phyloP scores from a whole-genome alignment of 2,329 filamentous ascomycete genomes.

The Hypoxylon rubiginosum region DNA sequence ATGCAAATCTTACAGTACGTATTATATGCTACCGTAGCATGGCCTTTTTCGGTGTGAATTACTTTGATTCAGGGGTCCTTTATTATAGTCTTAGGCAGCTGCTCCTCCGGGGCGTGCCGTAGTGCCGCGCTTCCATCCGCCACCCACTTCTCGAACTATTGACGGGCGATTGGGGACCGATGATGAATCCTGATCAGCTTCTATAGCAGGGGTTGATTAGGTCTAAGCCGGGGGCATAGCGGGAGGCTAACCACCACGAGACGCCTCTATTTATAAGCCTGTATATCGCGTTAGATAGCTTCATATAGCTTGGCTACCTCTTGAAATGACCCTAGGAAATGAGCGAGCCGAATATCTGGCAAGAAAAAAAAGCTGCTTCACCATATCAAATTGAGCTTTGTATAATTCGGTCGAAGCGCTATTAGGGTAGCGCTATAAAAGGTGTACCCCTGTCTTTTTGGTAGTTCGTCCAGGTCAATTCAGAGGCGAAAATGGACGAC shows the following conservation, averaged over 20 bases:
- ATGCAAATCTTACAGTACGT: too few relatives aligned
- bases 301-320: background rate
- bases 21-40: too few relatives aligned
- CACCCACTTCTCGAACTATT: background rate
- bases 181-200: slow-evolving; percentile 3
- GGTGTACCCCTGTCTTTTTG: background rate
- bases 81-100: background rate
- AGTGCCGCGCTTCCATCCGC: too few relatives aligned
- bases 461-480: background rate
- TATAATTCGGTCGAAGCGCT: background rate
- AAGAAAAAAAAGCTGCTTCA: background rate
- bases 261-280: background rate
- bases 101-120: too few relatives aligned
- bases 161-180: background rate
- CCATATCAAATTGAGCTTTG: background rate
- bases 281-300: background rate
- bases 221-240: background rate
- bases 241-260: background rate
- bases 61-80: background rate
- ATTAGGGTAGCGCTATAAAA: too few relatives aligned
- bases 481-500: slow-evolving; percentile 9
- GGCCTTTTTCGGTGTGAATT: background rate
- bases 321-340: background rate
- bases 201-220: background rate
- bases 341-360: background rate